Evolutionary conservation across 2,329 filamentous ascomycete genomes (phyloP).

Genomic region (Camillea tinctor): DNA sequence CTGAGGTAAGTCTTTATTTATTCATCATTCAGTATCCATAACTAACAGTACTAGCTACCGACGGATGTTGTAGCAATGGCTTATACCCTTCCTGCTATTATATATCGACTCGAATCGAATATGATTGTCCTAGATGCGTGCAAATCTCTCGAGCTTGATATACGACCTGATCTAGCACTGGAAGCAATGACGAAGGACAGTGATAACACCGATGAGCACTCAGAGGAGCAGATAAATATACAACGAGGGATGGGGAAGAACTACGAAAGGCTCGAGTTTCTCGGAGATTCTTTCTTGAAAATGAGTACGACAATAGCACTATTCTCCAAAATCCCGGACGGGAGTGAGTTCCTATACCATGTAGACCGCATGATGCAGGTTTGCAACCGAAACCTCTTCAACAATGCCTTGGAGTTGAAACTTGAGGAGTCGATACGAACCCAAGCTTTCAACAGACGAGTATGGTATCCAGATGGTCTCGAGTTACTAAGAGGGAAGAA

Average conservation of each 20-base stretch:
- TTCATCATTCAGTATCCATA: neutral
- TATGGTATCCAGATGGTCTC: slow-evolving; percentile 85
- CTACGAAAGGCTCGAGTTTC: slow-evolving; percentile 90
- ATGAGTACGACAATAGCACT: slow-evolving; percentile 91
- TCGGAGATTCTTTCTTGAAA: slow-evolving; percentile 93
- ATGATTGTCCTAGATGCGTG: slow-evolving; percentile 79
- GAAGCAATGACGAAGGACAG: slow-evolving; percentile 93
- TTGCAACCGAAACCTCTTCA: slow-evolving; percentile 87
- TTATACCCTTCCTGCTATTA: slow-evolving; percentile 77
- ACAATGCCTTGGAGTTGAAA: slow-evolving; percentile 66
- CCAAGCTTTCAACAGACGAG: slow-evolving; percentile 74
- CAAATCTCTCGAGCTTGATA: slow-evolving; percentile 58
- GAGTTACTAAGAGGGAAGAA: slow-evolving; percentile 72
- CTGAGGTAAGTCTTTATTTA: slow-evolving; percentile 55
- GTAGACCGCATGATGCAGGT: slow-evolving; percentile 87
- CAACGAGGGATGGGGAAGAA: slow-evolving; percentile 88
- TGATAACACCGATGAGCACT: slow-evolving; percentile 75
- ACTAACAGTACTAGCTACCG: slow-evolving; percentile 55
- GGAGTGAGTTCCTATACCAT: slow-evolving; percentile 84
- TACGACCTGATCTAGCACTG: slow-evolving; percentile 69
- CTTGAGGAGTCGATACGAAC: slow-evolving; percentile 77
- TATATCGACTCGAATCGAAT: slow-evolving; percentile 78
- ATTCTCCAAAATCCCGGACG: slow-evolving; percentile 72
- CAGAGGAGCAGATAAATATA: slow-evolving; percentile 66
- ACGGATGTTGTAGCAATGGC: slow-evolving; percentile 68